Evolutionary conservation across 192 early-diverging fungal species (phyloP).

Genomic region (Backusella westeae): DNA sequence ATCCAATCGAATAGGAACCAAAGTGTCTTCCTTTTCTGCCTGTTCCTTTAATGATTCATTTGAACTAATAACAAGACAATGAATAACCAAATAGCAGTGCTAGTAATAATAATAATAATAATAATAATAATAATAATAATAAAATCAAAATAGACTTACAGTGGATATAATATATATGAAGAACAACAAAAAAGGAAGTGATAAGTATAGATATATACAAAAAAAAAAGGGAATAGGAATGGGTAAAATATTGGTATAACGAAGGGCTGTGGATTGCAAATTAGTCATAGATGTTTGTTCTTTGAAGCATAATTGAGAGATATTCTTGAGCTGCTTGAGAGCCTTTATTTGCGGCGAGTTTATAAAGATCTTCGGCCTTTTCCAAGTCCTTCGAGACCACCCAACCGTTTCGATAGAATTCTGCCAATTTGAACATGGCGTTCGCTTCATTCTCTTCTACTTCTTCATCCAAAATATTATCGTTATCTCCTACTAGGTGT

Average conservation of each 20-base stretch:
- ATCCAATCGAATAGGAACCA: conserved; percentile 90
- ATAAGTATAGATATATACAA: neutral
- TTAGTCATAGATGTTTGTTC: conserved; percentile 4
- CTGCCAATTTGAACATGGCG: conserved; percentile 28
- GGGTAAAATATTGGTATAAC: neutral
- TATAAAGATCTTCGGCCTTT: conserved; percentile 27
- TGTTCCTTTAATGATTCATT: conserved; percentile 57
- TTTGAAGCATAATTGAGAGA: conserved; percentile 10
- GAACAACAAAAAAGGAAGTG: neutral
- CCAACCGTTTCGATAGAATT: conserved; percentile 29
- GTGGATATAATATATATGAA: neutral
- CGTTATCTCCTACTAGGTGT: neutral
- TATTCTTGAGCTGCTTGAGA: conserved; percentile 15
- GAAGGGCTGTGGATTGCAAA: neutral
- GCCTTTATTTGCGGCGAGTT: conserved; percentile 24
- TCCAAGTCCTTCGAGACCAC: conserved; percentile 11
- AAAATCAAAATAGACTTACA: neutral
- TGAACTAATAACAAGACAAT: conserved; percentile 32
- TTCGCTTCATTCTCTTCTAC: conserved; percentile 29
- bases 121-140: neutral
- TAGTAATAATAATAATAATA: neutral
- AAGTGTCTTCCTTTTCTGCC: conserved; percentile 63
- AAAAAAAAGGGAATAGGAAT: neutral
- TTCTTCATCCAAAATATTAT: conserved; percentile 23
- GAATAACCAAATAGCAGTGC: neutral